Conservation (phyloP, 2,329 filamentous ascomycete genomes). For the Cryphonectria japonica region DNA sequence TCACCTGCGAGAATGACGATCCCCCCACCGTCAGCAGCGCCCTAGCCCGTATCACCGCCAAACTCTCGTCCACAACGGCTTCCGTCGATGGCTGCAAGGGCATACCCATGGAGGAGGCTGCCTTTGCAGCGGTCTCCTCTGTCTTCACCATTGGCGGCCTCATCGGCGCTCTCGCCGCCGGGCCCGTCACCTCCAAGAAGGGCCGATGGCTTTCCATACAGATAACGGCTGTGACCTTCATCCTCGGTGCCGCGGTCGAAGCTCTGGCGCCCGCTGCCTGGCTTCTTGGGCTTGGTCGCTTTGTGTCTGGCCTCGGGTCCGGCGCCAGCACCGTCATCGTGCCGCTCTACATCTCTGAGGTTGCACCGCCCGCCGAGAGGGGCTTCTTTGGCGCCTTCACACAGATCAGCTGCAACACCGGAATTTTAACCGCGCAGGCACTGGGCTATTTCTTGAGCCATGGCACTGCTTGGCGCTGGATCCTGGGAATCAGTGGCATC, state of each 20-base stretch:
- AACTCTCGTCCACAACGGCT: conserved; percentile 33
- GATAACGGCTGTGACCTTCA: conserved; percentile 75
- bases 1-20: conserved; percentile 73
- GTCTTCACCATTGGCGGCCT: conserved; percentile 91
- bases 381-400: conserved; percentile 86
- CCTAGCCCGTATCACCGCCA: conserved; percentile 37
- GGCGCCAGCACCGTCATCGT: conserved; percentile 91
- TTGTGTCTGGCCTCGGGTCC: conserved; percentile 81
- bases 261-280: conserved; percentile 70
- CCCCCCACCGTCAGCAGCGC: conserved; percentile 50
- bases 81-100: conserved; percentile 67
- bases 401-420: conserved; percentile 90
- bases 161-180: conserved; percentile 77
- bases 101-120: conserved; percentile 81
- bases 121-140: conserved; percentile 86
- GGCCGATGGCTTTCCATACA: conserved; percentile 80
- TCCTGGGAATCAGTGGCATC: conserved; percentile 72
- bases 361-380: conserved; percentile 73
- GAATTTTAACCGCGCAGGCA: conserved; percentile 81
- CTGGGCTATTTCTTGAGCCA: conserved; percentile 87
- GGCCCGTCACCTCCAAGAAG: conserved; percentile 75
- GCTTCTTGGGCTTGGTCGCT: conserved; percentile 72
- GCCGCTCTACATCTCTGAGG: conserved; percentile 91
- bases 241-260: conserved; percentile 75
- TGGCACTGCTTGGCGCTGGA: conserved; percentile 79